Conservation (phyloP, 768 basidiomycete species). For the Tulasnella sp. region DNA sequence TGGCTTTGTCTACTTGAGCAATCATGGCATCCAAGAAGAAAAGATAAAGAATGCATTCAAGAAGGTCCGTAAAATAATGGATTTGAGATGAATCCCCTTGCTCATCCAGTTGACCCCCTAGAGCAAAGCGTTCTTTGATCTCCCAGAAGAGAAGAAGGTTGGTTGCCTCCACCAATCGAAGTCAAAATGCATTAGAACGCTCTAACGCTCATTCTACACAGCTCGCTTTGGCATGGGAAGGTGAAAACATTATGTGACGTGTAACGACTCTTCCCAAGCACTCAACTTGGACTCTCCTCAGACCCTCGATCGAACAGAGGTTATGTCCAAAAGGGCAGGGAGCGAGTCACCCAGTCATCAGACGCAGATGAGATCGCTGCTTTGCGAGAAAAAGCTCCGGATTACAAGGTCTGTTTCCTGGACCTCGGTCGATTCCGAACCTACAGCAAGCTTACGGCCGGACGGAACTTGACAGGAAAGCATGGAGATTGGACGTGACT, state of each 20-base stretch:
- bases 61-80: conserved; percentile 47
- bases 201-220: conserved; percentile 35
- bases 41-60: conserved; percentile 59
- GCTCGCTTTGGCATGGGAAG: conserved; percentile 68
- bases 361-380: conserved; percentile 66
- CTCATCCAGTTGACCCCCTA: conserved; percentile 36
- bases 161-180: background rate
- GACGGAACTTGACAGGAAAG: conserved; percentile 46
- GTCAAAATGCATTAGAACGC: background rate
- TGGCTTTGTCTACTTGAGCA: conserved; percentile 70
- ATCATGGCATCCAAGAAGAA: conserved; percentile 62
- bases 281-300: background rate
- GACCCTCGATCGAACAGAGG: conserved; percentile 83
- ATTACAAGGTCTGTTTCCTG: conserved; percentile 48
- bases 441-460: background rate
- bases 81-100: background rate
- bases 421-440: no score
- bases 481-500: conserved; percentile 87
- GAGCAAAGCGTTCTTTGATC: conserved; percentile 72
- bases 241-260: conserved; percentile 22
- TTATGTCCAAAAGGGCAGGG: conserved; percentile 75
- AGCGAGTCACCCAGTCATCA: conserved; percentile 71
- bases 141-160: conserved; percentile 63
- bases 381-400: conserved; percentile 71
- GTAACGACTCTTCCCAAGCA: background rate